Conservation (phyloP, 192 early-diverging fungal species). For the Phycomyces blakesleeanus region DNA sequence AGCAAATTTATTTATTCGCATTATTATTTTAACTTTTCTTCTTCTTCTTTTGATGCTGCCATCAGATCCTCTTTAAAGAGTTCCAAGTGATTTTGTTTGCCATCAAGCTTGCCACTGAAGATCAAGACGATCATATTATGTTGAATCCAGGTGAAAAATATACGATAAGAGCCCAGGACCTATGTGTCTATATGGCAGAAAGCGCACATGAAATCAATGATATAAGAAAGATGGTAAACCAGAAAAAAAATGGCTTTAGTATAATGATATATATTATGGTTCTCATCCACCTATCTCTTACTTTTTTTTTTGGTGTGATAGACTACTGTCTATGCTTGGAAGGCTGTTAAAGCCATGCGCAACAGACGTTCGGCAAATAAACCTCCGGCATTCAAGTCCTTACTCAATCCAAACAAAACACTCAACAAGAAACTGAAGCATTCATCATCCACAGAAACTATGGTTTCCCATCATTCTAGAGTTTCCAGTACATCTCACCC, state of each 20-base stretch:
- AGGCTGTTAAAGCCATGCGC: not conserved
- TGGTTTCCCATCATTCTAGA: not conserved
- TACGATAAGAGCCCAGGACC: conserved; percentile 39
- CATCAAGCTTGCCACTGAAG: conserved; percentile 23
- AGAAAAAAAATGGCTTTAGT: too few relatives aligned
- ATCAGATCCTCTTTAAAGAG: conserved; percentile 42
- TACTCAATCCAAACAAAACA: not conserved
- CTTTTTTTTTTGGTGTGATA: not conserved
- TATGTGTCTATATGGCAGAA: conserved; percentile 54
- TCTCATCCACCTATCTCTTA: not conserved
- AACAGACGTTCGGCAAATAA: not conserved
- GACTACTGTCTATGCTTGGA: conserved; percentile 1
- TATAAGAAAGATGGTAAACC: conserved; percentile 31
- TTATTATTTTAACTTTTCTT: too few relatives aligned
- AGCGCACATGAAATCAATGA: conserved; percentile 41
- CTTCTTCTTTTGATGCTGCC: too few relatives aligned
- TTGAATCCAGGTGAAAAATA: conserved; percentile 62
- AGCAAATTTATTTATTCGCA: not conserved
- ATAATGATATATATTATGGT: too few relatives aligned
- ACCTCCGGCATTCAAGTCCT: not conserved
- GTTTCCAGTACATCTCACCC: not conserved
- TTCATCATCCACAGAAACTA: conserved; percentile 5
- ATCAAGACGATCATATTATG: conserved; percentile 38
- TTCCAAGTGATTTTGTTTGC: conserved; percentile 51
- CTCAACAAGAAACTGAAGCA: not conserved